Evolutionary conservation across 441 rosid species (phyloP), one percentile per base, ranked within the genome.

Genomic region (Mallotus repandus): DNA sequence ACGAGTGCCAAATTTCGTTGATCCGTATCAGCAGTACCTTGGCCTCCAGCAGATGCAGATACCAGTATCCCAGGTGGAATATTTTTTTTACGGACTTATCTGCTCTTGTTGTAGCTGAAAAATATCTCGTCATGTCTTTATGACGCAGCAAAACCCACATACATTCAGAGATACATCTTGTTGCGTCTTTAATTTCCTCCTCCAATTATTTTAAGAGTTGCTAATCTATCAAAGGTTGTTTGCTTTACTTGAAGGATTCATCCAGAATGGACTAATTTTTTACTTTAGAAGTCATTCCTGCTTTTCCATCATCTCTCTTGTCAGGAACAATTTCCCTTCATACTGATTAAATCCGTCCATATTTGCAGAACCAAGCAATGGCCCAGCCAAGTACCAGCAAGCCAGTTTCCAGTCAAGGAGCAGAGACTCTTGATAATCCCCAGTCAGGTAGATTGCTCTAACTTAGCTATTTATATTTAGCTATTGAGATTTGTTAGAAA

Each of bases 11-110:
- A 79, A 69, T 80, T 92, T 86, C 56, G 71, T 77, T 7, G 88
- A 92, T 85, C 92, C 93, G 53, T 91, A 85, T 76, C 94, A 86
- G 73, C 97, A 87, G 76, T 92, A 80, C 74, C 78, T 85, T 52
- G 80, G 82, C 75, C 85, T 87, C 70, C 89, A 82, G 62, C 92
- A 81, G 19, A 75, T 82, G 84, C 97, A 86, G 57, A 50, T 81
- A 65, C 90, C 86, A 67, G 79, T 57, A 72, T 80, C 78, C 71
- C 94, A 86, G 91, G 96, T 91, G 83, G 45, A 43, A 25, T 56
- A 21, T 41, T 18, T 9, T 25, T 48, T 70, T 13, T 46, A 70
- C 70, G 9, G 60, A 25, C 29, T 15, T 63, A 58, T 54, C 53
- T 46, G 64, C 72, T 62, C 63, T 22, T 57, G 45, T 77, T 69